Evolutionary conservation across 768 basidiomycete species (phyloP).

Genomic region (Pisolithus marmoratus): DNA sequence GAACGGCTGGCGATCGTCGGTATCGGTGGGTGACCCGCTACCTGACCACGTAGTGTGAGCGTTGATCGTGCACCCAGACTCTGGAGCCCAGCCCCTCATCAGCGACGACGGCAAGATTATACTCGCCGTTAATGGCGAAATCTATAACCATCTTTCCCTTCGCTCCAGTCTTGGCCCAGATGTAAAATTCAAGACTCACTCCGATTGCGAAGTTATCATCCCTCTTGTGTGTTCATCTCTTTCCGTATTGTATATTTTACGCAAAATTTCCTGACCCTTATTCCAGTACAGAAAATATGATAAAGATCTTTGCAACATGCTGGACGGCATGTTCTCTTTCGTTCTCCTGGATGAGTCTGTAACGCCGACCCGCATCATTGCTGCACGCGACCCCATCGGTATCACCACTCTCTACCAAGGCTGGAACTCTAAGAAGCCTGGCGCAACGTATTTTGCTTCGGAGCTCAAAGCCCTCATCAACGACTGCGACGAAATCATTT

Average conservation of each 20-base stretch:
- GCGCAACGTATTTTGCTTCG: constrained; percentile 86
- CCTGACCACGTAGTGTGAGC: background rate
- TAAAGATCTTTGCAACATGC: constrained; percentile 66
- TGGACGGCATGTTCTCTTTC: constrained; percentile 99
- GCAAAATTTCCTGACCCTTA: background rate
- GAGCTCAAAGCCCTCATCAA: constrained; percentile 89
- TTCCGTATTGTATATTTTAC: too few relatives aligned
- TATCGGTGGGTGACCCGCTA: constrained; percentile 59
- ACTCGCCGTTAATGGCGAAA: constrained; percentile 96
- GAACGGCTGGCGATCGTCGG: constrained; percentile 97
- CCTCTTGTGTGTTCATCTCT: constrained; percentile 58
- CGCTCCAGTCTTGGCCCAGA: constrained; percentile 57
- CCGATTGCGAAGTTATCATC: constrained; percentile 96
- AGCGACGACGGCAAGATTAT: constrained; percentile 80
- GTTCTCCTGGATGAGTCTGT: constrained; percentile 92
- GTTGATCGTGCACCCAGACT: constrained; percentile 46
- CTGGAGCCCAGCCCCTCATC: constrained; percentile 91
- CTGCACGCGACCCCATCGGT: constrained; percentile 94
- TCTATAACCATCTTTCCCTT: constrained; percentile 92
- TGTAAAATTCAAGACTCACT: constrained; percentile 91
- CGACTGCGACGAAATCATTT: constrained; percentile 90
- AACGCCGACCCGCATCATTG: constrained; percentile 84
- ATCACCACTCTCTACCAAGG: constrained; percentile 99
- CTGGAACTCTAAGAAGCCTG: constrained; percentile 79
- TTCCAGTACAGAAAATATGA: constrained; percentile 78